Evolutionary conservation across 495 filamentous ascomycete genomes (phyloP), one percentile per base, ranked within the genome.

Genomic region (Penicillium waksmanii): DNA sequence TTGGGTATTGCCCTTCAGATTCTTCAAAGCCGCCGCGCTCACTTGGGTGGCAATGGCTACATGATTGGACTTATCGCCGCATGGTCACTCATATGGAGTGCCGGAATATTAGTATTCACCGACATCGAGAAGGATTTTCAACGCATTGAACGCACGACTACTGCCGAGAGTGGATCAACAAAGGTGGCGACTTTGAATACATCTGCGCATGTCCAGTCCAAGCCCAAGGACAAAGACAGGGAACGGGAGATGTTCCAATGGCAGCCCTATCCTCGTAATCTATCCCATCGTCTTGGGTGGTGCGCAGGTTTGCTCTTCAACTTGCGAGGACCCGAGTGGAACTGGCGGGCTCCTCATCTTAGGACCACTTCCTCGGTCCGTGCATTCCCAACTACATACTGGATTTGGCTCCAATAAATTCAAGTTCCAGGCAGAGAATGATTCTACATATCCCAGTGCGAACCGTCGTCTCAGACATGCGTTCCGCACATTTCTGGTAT

Each of bases 311-410:
- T 95, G 17, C 73, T 87, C 42, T 80, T 80, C 58, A 89, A 87
- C 60, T 86, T 92, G 65, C 79, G 90, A 27, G 87, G 90, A 1
- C 82, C 86, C 9, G 89, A 90, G 63, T 97, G 91, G 91, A 91
- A 88, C 65, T 90, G 85, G 81, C 81, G 86, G 15, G 82, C 85
- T 51, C 70, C 84, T 10, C 79, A 78, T 21, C 67, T 90, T 90
- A 3, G 85, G 85, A 8, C 80, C 84, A 10, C 77, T 88, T 27
- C 87, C 89, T 47, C 63, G 65, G 53, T 65, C 69, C 40, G 73
- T 87, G 35, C 68, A 77, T 60, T 49, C 70, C 46, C 71, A 80
- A 57, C 73, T 83, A 21, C 57, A 62, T 60, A 40, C 58, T 54
- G 51, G 66, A 48, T 59, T 60, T 48, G 31, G 21, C 18, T 18